These are phyloP conservation scores for Aureobasidium sp. DNA, from an alignment of 2,329 filamentous ascomycete species.

Conservation along the genomic window DNA sequence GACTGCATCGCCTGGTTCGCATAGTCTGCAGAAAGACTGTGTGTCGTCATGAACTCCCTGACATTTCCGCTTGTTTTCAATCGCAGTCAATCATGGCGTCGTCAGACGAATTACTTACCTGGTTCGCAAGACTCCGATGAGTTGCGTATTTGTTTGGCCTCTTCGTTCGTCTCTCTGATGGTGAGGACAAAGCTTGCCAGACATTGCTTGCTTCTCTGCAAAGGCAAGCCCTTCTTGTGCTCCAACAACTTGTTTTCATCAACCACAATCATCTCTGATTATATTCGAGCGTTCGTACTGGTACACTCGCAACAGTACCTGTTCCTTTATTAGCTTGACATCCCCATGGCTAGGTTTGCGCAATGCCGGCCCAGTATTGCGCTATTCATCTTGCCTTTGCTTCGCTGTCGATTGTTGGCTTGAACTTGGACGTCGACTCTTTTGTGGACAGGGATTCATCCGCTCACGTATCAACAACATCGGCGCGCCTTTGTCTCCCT, in stretches of 20 bases:
- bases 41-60: too few relatives aligned
- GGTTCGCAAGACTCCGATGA: too few relatives aligned
- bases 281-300: neutral
- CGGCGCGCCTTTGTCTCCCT: neutral
- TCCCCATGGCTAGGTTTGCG: too few relatives aligned
- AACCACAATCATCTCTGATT: neutral
- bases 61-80: too few relatives aligned
- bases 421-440: neutral
- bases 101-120: neutral
- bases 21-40: too few relatives aligned
- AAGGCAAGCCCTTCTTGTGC: neutral
- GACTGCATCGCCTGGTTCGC: too few relatives aligned
- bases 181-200: too few relatives aligned
- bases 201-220: too few relatives aligned
- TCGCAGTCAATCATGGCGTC: neutral
- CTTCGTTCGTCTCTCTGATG: neutral
- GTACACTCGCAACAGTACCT: neutral
- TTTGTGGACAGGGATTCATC: neutral
- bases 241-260: neutral
- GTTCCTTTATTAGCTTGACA: neutral
- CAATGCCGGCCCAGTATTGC: neutral
- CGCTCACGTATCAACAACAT: too few relatives aligned
- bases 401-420: neutral
- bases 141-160: neutral
- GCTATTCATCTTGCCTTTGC: too few relatives aligned